These are phyloP conservation scores for Fusarium illudens DNA, from an alignment of 2,329 filamentous ascomycete genomes.

Conservation along the genomic window DNA sequence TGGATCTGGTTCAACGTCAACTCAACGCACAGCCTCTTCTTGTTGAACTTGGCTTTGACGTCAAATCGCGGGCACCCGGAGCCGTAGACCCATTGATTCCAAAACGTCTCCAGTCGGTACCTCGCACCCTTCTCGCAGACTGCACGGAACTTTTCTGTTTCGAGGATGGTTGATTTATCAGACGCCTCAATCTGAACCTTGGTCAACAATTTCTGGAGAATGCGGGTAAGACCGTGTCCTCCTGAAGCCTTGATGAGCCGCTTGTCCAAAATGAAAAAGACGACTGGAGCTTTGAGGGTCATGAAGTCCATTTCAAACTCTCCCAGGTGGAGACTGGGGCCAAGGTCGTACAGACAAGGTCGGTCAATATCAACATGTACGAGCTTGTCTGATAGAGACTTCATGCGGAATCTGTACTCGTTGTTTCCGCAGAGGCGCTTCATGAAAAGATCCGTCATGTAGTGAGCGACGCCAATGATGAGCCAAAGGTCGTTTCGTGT, in stretches of 20 bases:
- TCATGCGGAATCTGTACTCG: conserved; percentile 90
- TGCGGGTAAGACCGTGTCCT: conserved; percentile 83
- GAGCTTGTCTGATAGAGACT: conserved; percentile 81
- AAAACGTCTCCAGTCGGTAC: conserved; percentile 87
- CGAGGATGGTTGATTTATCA: conserved; percentile 75
- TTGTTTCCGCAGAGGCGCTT: conserved; percentile 92
- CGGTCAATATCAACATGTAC: conserved; percentile 83
- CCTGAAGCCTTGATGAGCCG: conserved; percentile 84
- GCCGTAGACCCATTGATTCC: conserved; percentile 90
- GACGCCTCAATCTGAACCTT: conserved; percentile 76
- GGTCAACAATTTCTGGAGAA: conserved; percentile 85
- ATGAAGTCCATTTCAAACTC: conserved; percentile 90
- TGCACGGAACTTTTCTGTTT: conserved; percentile 78
- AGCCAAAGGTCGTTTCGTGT: conserved; percentile 86
- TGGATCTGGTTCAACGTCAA: conserved; percentile 86
- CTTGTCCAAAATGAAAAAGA: conserved; percentile 93
- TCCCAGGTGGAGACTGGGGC: conserved; percentile 79
- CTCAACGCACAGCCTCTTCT: conserved; percentile 95
- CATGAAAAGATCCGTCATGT: conserved; percentile 94
- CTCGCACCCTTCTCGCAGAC: conserved; percentile 90
- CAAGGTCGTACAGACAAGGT: conserved; percentile 83
- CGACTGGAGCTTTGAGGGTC: conserved; percentile 86
- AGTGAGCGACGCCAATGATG: conserved; percentile 88
- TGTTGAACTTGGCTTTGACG: conserved; percentile 92
- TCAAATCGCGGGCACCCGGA: conserved; percentile 89